A percentile compares a stretch with the other conserved stretches of the same genome.
Evolutionary conservation across 495 filamentous ascomycete species (phyloP).

Genomic region (Aspergillus taichungensis): DNA sequence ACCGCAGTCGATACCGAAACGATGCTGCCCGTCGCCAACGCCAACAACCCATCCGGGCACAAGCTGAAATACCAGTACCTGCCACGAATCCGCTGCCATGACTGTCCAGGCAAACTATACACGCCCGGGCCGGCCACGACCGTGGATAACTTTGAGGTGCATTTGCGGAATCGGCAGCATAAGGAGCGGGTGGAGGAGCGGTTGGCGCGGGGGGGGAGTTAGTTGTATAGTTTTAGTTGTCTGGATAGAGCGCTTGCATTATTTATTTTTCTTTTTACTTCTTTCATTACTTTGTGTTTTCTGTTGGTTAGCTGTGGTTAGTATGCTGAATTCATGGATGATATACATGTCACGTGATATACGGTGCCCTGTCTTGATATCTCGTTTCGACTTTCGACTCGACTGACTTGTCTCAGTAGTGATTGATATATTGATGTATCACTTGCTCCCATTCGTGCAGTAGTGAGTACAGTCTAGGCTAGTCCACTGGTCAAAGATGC

Average conservation of each 20-base stretch:
- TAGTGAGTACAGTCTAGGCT: too few species aligned
- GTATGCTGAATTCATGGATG: too few species aligned
- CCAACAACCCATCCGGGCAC: slow-evolving; percentile 36
- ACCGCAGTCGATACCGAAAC: slow-evolving; percentile 63
- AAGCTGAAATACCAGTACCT: slow-evolving; percentile 63
- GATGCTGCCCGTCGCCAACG: slow-evolving; percentile 41
- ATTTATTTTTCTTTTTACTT: not conserved
- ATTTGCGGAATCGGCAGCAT: slow-evolving; percentile 74
- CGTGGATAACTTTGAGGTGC: slow-evolving; percentile 82
- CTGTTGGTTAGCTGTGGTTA: not conserved
- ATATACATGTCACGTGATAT: too few species aligned
- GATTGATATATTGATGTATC: too few species aligned
- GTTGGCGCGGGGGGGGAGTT: slow-evolving; percentile 12
- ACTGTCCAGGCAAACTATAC: slow-evolving; percentile 91
- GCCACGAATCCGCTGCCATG: slow-evolving; percentile 78
- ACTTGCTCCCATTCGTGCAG: too few species aligned
- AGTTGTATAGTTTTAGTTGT: not conserved
- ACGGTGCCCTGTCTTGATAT: too few species aligned
- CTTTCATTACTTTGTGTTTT: not conserved
- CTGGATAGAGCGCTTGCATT: not conserved
- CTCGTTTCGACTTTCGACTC: too few species aligned
- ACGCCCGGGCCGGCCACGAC: slow-evolving; percentile 76
- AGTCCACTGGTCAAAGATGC: too few species aligned
- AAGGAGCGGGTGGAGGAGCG: slow-evolving; percentile 62
- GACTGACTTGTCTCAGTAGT: too few species aligned